Evolutionary conservation across 2,329 filamentous ascomycete genomes (phyloP), one percentile per base, ranked within the genome.

Genomic region (Huntiella savannae): DNA sequence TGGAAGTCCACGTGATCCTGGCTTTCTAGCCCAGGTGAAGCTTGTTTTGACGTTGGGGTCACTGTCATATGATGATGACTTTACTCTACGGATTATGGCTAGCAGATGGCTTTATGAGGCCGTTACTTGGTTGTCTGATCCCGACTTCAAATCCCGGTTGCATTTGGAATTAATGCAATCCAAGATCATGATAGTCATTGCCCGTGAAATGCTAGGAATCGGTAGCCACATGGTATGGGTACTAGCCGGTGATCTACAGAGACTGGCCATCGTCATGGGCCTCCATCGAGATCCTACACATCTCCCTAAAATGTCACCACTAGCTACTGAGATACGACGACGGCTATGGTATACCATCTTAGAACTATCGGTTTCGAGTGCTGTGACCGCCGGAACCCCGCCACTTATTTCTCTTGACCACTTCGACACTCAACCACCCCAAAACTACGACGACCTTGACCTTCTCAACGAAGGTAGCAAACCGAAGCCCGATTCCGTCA

Each of bases 101-200:
- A 58, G 67, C n/a, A 62, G 57, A 22, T 79, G 73, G 74, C 58
- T 76, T 0, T 69, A 71, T 46, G 71, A 75, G 50, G 73, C 67
- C 0, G 68, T 72, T 39, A 64, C 64, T 0, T 78, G 70, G 69
- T 44, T 71, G 0, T 65, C 67, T 0, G 63, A 65, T 4, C 74
- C 73, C 0, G 60, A 66, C 3, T 68, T 66, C 53, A 78, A 77
- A 50, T 61, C 64, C 0, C 58, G 64, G 0, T 58, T 77, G 0
- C 64, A 60, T 1, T 58, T 76, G 0, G 63, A 66, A 28, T 63
- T 60, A n/a, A 50, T 78, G 0, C 74, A 78, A 49, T 63, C 57
- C 0, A 59, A 60, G 5, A 55, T 68, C 2, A 54, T 71, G 0
- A 59, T 68, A 1, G 50, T 69, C 3, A 49, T 70, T 1, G 66